A percentile compares a stretch with the other conserved stretches of the same genome.
Evolutionary conservation across 768 basidiomycete genomes (phyloP).

Genomic region (Coprinopsis strossmayeri): DNA sequence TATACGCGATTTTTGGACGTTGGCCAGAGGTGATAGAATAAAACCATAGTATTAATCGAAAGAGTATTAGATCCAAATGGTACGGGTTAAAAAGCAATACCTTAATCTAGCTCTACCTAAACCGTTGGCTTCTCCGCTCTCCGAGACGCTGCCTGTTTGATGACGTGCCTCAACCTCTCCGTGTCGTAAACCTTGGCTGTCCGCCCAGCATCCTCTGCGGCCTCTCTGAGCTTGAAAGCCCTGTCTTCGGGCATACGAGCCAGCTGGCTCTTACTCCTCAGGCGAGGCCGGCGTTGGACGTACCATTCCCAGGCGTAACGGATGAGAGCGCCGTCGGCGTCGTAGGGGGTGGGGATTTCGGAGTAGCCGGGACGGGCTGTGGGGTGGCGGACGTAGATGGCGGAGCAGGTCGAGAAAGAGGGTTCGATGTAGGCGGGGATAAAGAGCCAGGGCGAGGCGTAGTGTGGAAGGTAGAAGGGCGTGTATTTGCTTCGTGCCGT

Average conservation of each 20-base stretch:
- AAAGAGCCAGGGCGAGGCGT: constrained; percentile 88
- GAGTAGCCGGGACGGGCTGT: constrained; percentile 94
- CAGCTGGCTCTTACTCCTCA: constrained; percentile 58
- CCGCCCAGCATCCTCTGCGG: constrained; percentile 16
- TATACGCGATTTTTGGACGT: background rate
- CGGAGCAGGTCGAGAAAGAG: constrained; percentile 84
- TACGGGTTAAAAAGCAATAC: background rate
- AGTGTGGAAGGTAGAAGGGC: constrained; percentile 81
- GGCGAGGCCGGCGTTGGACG: constrained; percentile 57
- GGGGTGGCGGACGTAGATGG: constrained; percentile 90
- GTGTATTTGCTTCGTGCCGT: constrained; percentile 30
- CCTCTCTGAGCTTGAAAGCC: constrained; percentile 29
- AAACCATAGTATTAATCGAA: background rate
- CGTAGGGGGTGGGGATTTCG: constrained; percentile 93
- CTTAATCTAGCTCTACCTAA: background rate
- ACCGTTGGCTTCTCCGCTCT: constrained; percentile 19
- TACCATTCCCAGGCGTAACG: constrained; percentile 98
- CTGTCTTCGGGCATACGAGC: constrained; percentile 65
- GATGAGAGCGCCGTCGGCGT: constrained; percentile 90
- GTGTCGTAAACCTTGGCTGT: constrained; percentile 16
- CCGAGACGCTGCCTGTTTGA: constrained; percentile 18
- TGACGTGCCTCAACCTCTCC: background rate
- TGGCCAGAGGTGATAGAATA: too few relatives aligned
- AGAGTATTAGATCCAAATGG: background rate
- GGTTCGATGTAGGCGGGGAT: constrained; percentile 67